phyloP scores from a whole-genome alignment of 768 basidiomycete species.

The Tylopilus sp. region DNA sequence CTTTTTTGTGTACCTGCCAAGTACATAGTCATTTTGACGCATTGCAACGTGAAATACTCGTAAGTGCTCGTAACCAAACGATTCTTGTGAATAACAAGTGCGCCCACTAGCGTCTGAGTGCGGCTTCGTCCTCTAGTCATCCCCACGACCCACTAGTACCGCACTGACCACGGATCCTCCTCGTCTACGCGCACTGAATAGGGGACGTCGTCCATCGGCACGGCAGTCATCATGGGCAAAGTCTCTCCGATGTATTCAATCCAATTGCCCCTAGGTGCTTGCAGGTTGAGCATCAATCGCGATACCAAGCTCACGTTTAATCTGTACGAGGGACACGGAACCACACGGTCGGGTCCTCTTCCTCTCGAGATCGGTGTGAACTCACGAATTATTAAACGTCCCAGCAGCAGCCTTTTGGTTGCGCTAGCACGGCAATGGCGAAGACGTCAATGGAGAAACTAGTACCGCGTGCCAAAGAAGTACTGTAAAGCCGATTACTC shows the following conservation, averaged over 20 bases:
- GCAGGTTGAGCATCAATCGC: slow-evolving; percentile 19
- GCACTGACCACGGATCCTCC: background rate
- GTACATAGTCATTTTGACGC: too few species aligned
- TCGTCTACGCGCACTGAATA: background rate
- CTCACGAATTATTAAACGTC: background rate
- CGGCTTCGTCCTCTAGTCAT: too few species aligned
- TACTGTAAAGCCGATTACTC: background rate
- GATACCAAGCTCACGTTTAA: slow-evolving; percentile 14
- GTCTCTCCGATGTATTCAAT: too few species aligned
- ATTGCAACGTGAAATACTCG: too few species aligned
- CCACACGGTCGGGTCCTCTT: background rate
- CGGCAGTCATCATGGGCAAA: too few species aligned
- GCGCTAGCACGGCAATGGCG: background rate
- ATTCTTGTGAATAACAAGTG: too few species aligned
- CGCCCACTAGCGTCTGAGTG: too few species aligned
- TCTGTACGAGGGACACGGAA: background rate
- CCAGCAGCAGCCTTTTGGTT: background rate
- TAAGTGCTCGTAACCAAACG: too few species aligned
- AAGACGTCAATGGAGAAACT: background rate
- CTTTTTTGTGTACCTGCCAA: too few species aligned
- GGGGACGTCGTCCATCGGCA: background rate
- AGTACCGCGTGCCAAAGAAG: too few species aligned
- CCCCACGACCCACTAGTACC: too few species aligned
- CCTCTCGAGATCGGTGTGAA: background rate
- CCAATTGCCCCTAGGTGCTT: too few species aligned